These are phyloP conservation scores for Simplicillium aogashimaense DNA, from an alignment of 2,329 filamentous ascomycete species.

Conservation along the genomic window DNA sequence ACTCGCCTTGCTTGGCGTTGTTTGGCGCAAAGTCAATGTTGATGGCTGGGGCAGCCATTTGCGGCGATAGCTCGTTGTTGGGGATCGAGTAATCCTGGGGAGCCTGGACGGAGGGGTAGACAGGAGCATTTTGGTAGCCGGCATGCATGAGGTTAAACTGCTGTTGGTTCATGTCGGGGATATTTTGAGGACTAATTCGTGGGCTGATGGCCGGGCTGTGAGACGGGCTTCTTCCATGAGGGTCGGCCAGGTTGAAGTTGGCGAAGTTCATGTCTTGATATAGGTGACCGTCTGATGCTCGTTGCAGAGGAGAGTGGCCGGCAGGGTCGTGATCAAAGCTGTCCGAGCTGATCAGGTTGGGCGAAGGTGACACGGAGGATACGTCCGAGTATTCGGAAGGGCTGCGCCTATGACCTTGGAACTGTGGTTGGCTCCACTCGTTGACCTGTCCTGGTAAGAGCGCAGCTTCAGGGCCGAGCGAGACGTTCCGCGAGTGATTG, in stretches of 20 bases:
- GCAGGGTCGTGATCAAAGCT: constrained; percentile 64
- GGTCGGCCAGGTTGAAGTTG: constrained; percentile 71
- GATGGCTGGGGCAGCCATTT: constrained; percentile 88
- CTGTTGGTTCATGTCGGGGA: constrained; percentile 38
- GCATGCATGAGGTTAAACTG: constrained; percentile 26
- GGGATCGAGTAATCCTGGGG: constrained; percentile 40
- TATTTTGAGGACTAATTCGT: constrained; percentile 45
- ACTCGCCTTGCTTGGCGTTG: constrained; percentile 32
- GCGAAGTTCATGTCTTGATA: constrained; percentile 73
- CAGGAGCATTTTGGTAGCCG: constrained; percentile 22
- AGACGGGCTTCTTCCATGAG: constrained; percentile 70
- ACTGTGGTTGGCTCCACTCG: constrained; percentile 50
- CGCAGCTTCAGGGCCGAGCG: constrained; percentile 47
- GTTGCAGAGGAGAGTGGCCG: constrained; percentile 71
- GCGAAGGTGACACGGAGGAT: constrained; percentile 76
- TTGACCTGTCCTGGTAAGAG: constrained; percentile 39
- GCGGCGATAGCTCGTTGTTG: constrained; percentile 50
- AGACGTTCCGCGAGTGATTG: constrained; percentile 44
- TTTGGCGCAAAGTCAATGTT: constrained; percentile 87
- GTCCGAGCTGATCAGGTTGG: constrained; percentile 69
- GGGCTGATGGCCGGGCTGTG: constrained; percentile 61
- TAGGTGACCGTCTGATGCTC: constrained; percentile 59
- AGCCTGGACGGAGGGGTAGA: constrained; percentile 26
- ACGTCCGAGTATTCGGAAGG: constrained; percentile 92
- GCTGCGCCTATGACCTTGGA: constrained; percentile 72